Conservation (phyloP, 108 stramenopile genomes). For the Cylindrotheca fusiformis region DNA sequence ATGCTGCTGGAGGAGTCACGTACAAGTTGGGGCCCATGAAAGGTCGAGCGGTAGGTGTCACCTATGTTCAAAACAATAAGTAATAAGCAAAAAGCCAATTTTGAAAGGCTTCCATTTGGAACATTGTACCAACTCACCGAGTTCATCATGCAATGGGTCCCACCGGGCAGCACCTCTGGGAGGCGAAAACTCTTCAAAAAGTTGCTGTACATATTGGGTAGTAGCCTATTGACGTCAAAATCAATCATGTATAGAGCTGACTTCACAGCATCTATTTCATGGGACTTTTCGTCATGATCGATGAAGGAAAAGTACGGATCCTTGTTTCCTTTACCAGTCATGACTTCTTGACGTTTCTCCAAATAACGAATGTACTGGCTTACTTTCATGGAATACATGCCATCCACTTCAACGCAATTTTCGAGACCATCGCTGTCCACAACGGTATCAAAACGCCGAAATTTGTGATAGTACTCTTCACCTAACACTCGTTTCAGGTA, state of each 20-base stretch:
- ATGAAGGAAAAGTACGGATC: conserved; percentile 30
- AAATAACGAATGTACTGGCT: conserved; percentile 53
- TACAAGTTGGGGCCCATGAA: conserved; percentile 89
- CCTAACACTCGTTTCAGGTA: conserved; percentile 38
- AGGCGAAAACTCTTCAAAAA: conserved; percentile 57
- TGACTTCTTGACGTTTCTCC: conserved; percentile 15
- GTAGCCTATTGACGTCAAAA: conserved; percentile 52
- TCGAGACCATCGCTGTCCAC: conserved; percentile 13
- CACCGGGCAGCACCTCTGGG: conserved; percentile 69
- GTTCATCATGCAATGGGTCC: conserved; percentile 81
- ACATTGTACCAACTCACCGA: conserved; percentile 37
- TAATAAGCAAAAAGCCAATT: neutral
- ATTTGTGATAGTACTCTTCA: conserved; percentile 50
- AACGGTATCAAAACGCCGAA: conserved; percentile 46
- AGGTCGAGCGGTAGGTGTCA: conserved; percentile 33
- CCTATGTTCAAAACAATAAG: conserved; percentile 8
- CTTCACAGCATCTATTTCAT: conserved; percentile 35
- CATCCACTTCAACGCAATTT: conserved; percentile 21
- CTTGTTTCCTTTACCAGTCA: neutral
- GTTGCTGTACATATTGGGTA: conserved; percentile 44
- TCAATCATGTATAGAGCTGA: conserved; percentile 72
- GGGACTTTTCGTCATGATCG: conserved; percentile 35
- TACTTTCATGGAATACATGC: conserved; percentile 45
- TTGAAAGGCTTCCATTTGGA: neutral
- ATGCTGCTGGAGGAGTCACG: conserved; percentile 62